Base-by-base conservation (phyloP, 176 grass and related monocot genomes). In the Tuctoria greenei region DNA sequence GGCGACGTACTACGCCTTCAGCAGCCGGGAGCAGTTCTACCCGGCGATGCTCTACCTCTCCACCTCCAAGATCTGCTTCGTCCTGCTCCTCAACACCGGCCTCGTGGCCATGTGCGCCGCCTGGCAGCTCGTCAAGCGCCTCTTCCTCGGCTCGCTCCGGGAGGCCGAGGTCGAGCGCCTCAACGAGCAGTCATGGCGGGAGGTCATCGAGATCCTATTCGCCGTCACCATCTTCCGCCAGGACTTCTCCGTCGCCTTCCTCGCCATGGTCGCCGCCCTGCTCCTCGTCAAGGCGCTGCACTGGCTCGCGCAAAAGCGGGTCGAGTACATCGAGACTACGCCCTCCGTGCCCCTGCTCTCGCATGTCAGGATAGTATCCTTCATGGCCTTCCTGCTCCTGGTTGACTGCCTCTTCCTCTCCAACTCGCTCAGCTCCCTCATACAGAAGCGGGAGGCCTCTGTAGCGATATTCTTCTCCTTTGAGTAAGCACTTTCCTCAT, bases 21-120 rank as follows among this genome's bases (percentile, higher is more conserved):
- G 89, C 76, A 99, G 95, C 95, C 78, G 95, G 52, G 91, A 86
- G 47, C 95, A 99, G 83, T 95, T 99, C 64, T 99, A 95, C 51
- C 95, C 91, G 17, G 91, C 95, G 28, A 88, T 92, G 87, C 87
- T 95, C 18, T 99, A 95, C 74, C 95, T 99, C 67, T 95, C 89
- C 26, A 88, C 95, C 4, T 99, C 95, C 76, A 99, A 95, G 92
- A 95, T 95, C 70, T 99, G 91, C 80, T 92, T 99, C 73, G 95
- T 92, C 49, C 87, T 99, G 64, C 95, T 99, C 36, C 84, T 95
- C 70, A 99, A 99, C 82, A 92, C 81, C 70, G 91, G 95, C 46
- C 78, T 99, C 25, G 95, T 92, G 45, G 81, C 93, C 73, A 99
- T 99, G 95, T 90, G 82, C 73, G 87, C 92, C 67, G 83, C 86